phyloP scores from a whole-genome alignment of 2,329 filamentous ascomycete species.

The Scedosporium minutisporum region DNA sequence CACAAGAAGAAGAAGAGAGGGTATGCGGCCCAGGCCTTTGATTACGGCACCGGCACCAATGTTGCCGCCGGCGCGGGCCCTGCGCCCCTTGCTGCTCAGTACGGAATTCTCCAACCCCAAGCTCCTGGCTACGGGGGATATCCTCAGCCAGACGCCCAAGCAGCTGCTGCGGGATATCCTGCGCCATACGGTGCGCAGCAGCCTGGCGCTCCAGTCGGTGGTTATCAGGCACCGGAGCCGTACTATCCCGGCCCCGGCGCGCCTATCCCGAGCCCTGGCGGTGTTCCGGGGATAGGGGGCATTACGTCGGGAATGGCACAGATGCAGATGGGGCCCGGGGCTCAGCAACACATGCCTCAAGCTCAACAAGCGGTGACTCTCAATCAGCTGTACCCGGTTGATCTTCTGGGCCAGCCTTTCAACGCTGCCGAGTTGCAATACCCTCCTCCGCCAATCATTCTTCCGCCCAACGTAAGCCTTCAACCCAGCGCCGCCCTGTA shows the following conservation, averaged over 20 bases:
- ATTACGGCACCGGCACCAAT: slow-evolving; percentile 84
- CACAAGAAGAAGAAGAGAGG: slow-evolving; percentile 83
- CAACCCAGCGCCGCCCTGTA: background rate
- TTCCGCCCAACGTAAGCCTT: slow-evolving; percentile 77
- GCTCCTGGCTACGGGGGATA: slow-evolving; percentile 50
- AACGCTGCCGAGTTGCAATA: slow-evolving; percentile 87
- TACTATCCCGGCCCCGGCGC: slow-evolving; percentile 44
- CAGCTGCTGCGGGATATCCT: slow-evolving; percentile 26
- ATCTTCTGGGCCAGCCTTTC: slow-evolving; percentile 86
- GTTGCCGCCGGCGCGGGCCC: slow-evolving; percentile 34
- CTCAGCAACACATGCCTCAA: slow-evolving; percentile 36
- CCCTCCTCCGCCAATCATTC: slow-evolving; percentile 79
- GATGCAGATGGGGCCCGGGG: slow-evolving; percentile 59
- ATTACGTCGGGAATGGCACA: slow-evolving; percentile 79
- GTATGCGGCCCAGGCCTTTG: slow-evolving; percentile 91
- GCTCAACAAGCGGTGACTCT: slow-evolving; percentile 30
- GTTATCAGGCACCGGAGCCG: slow-evolving; percentile 59
- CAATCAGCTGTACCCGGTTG: slow-evolving; percentile 87
- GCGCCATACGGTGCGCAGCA: slow-evolving; percentile 31
- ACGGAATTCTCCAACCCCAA: slow-evolving; percentile 34
- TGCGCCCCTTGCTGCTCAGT: slow-evolving; percentile 39
- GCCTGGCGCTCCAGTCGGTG: slow-evolving; percentile 38
- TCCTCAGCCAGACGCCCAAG: slow-evolving; percentile 38
- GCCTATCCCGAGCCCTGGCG: slow-evolving; percentile 29
- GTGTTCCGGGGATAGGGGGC: slow-evolving; percentile 42